Percentiles rank a stretch among this genome's conserved stretches.
These are phyloP conservation scores for Talaromyces sp. DNA, from an alignment of 2,329 filamentous ascomycete genomes.

Conservation along the genomic window DNA sequence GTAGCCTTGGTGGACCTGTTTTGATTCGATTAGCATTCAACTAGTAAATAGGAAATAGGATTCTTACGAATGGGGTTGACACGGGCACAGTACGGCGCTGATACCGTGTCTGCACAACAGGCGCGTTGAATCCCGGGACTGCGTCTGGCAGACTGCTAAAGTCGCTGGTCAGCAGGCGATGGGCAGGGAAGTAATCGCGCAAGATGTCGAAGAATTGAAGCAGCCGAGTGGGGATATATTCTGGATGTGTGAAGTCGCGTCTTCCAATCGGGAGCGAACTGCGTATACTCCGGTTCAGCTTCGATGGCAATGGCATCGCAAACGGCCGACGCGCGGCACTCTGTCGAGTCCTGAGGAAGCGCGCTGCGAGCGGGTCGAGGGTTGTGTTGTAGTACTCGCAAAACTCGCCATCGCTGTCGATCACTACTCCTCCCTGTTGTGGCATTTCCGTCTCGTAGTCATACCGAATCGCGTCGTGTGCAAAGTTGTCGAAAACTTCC, in stretches of 20 bases:
- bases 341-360: conserved; percentile 79
- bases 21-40: not conserved
- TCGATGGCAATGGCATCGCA: conserved; percentile 40
- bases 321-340: conserved; percentile 54
- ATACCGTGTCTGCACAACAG: conserved; percentile 94
- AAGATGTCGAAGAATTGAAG: conserved; percentile 97
- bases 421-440: conserved; percentile 81
- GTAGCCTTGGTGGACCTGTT: conserved; percentile 90
- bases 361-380: conserved; percentile 74
- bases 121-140: conserved; percentile 78
- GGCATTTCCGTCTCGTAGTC: conserved; percentile 74
- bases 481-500: conserved; percentile 98
- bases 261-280: conserved; percentile 60
- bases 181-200: conserved; percentile 79
- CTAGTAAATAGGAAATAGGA: not conserved
- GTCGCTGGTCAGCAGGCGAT: conserved; percentile 83
- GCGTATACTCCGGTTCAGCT: conserved; percentile 57
- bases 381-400: conserved; percentile 84
- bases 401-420: conserved; percentile 81
- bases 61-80: conserved; percentile 75
- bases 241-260: conserved; percentile 71
- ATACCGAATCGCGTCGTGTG: conserved; percentile 91
- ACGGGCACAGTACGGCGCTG: conserved; percentile 83
- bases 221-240: conserved; percentile 89
- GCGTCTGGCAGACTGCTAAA: conserved; percentile 83